Percentiles rank a stretch among this genome's conserved stretches.
Evolutionary conservation across 2,329 filamentous ascomycete species (phyloP).

Genomic region (Ilyonectria sp.): DNA sequence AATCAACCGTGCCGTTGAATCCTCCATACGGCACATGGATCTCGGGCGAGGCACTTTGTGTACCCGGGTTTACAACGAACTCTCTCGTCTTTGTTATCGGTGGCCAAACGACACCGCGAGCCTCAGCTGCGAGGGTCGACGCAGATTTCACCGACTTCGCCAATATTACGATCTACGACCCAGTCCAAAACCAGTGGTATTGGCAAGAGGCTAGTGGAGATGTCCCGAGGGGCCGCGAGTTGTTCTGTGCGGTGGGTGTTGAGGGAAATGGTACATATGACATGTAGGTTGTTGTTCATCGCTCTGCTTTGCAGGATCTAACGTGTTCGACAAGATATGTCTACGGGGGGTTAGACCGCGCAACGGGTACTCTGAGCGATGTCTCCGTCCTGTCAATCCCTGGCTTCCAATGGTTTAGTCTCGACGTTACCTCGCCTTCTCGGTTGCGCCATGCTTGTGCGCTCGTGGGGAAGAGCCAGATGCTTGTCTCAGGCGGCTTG

Average conservation of each 20-base stretch:
- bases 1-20: slow-evolving; percentile 5
- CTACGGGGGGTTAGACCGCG: slow-evolving; percentile 16
- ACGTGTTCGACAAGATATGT: slow-evolving; percentile 6
- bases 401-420: slow-evolving; percentile 22
- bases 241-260: slow-evolving; percentile 17
- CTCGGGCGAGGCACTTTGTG: slow-evolving; percentile 12
- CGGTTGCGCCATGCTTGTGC: slow-evolving; percentile 17
- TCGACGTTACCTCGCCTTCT: slow-evolving; percentile 13
- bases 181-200: slow-evolving; percentile 1
- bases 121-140: slow-evolving; percentile 5
- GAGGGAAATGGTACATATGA: slow-evolving; percentile 9
- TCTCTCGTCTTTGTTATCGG: slow-evolving; percentile 10
- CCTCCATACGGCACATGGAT: slow-evolving; percentile 14
- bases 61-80: neutral
- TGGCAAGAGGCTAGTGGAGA: slow-evolving; percentile 15
- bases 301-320: neutral
- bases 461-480: slow-evolving; percentile 16
- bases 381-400: slow-evolving; percentile 16
- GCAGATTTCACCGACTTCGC: slow-evolving; percentile 6
- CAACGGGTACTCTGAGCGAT: slow-evolving; percentile 5
- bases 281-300: slow-evolving; percentile 1
- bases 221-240: slow-evolving; percentile 4
- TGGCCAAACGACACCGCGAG: slow-evolving; percentile 5
- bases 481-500: slow-evolving; percentile 16
- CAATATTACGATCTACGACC: slow-evolving; percentile 17